Percentiles rank a stretch among this genome's conserved stretches.
Conservation (phyloP, 805 yeast species). For the Ogataea neopini region DNA sequence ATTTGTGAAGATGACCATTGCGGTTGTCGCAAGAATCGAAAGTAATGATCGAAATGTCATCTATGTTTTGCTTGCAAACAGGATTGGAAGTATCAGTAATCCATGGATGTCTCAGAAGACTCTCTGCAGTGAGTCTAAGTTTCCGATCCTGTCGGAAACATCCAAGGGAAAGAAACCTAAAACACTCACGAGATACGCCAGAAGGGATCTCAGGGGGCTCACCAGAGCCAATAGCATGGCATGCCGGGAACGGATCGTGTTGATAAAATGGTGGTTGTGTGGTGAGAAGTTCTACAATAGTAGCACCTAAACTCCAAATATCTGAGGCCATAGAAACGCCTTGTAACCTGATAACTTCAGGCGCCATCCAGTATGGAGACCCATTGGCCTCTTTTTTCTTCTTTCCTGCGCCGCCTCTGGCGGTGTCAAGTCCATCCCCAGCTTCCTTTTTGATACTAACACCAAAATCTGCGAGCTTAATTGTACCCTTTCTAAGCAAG, state of each 20-base stretch:
- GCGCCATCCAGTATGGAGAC: conserved; percentile 99
- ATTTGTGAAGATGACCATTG: conserved; percentile 14
- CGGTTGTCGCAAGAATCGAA: conserved; percentile 10
- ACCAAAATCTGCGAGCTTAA: conserved; percentile 77
- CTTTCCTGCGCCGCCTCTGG: conserved; percentile 35
- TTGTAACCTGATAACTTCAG: conserved; percentile 83
- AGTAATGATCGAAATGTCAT: conserved; percentile 2
- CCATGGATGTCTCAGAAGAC: conserved; percentile 66
- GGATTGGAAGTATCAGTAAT: conserved; percentile 26
- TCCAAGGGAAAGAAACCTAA: conserved; percentile 56
- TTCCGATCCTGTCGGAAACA: conserved; percentile 75
- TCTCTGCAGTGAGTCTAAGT: conserved; percentile 54
- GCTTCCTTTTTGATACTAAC: conserved; percentile 67
- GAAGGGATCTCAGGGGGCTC: conserved; percentile 70
- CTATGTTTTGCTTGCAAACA: background rate
- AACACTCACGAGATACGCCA: conserved; percentile 20
- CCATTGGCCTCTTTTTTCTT: conserved; percentile 57
- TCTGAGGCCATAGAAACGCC: conserved; percentile 90
- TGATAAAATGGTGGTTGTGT: conserved; percentile 88
- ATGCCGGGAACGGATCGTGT: conserved; percentile 71
- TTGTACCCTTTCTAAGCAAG: conserved; percentile 53
- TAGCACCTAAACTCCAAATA: conserved; percentile 94
- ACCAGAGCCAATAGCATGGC: conserved; percentile 81
- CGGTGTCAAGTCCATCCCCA: conserved; percentile 66
- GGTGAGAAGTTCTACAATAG: conserved; percentile 81